Evolutionary conservation across 805 yeast species (phyloP).

Genomic region (Wickerhamiella occidentalis): DNA sequence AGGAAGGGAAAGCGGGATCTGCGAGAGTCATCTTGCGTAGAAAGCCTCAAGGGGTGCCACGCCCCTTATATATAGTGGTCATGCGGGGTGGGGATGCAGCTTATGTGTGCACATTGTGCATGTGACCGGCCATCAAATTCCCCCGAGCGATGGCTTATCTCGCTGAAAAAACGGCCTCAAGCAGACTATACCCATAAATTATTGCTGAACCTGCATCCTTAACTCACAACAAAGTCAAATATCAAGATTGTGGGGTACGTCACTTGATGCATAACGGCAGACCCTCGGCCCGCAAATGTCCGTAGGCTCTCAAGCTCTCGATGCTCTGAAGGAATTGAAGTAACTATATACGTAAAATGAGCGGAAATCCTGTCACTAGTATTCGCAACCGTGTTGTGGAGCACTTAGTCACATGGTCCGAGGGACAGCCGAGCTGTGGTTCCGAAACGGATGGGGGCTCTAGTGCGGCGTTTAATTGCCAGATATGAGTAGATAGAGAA

Average conservation of each 20-base stretch:
- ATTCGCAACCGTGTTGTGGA: background rate
- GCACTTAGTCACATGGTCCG: background rate
- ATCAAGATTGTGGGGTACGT: background rate
- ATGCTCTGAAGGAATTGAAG: no score
- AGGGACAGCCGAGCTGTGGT: background rate
- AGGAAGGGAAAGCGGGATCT: constrained; percentile 30
- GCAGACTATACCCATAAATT: no score
- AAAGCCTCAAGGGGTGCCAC: background rate
- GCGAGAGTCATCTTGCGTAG: constrained; percentile 21
- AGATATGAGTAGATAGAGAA: no score
- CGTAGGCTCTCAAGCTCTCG: no score
- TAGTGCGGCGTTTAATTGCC: no score
- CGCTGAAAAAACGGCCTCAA: background rate
- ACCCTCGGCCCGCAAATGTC: background rate
- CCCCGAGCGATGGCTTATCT: background rate
- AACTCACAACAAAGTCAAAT: background rate
- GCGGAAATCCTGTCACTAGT: no score
- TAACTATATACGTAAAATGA: no score
- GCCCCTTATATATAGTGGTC: background rate
- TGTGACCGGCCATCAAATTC: constrained; percentile 8
- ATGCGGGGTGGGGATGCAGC: constrained; percentile 5
- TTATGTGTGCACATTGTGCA: constrained; percentile 2
- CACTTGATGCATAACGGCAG: background rate
- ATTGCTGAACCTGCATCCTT: no score
- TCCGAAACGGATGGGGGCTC: no score